These are phyloP conservation scores for Leccinellum rugosiceps DNA, from an alignment of 768 basidiomycete genomes.

Conservation along the genomic window DNA sequence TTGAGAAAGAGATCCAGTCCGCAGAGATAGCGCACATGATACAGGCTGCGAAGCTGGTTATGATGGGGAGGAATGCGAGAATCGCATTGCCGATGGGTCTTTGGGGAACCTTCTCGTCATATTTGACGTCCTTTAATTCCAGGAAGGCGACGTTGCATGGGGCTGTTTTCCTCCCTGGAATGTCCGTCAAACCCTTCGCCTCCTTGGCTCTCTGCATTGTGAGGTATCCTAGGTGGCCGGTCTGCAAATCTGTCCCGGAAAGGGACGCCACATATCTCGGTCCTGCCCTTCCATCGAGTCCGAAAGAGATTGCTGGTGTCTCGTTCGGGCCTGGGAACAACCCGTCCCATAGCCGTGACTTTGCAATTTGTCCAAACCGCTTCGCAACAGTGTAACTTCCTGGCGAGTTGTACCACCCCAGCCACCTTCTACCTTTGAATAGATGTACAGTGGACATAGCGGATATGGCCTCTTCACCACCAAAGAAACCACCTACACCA, in stretches of 20 bases:
- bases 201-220: conserved; percentile 17
- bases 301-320: conserved; percentile 28
- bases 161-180: conserved; percentile 17
- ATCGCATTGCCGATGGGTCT: conserved; percentile 4
- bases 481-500: conserved; percentile 36
- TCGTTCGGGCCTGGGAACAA: conserved; percentile 30
- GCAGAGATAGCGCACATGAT: conserved; percentile 20
- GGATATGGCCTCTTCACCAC: conserved; percentile 37
- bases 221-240: conserved; percentile 31
- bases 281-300: conserved; percentile 27
- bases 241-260: conserved; percentile 30
- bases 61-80: conserved; percentile 25
- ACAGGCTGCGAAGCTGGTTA: conserved; percentile 21
- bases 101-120: conserved; percentile 11
- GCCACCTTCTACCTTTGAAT: conserved; percentile 29
- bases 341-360: conserved; percentile 29
- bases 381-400: conserved; percentile 35
- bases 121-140: conserved; percentile 21
- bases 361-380: conserved; percentile 29
- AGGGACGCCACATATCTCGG: conserved; percentile 25
- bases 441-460: conserved; percentile 37
- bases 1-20: conserved; percentile 32
- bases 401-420: conserved; percentile 38
- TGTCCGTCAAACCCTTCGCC: background rate
- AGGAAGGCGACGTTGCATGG: conserved; percentile 20